Evolutionary conservation across 768 basidiomycete genomes (phyloP), one percentile per base, ranked within the genome.

Genomic region (Tulasnella sp.): DNA sequence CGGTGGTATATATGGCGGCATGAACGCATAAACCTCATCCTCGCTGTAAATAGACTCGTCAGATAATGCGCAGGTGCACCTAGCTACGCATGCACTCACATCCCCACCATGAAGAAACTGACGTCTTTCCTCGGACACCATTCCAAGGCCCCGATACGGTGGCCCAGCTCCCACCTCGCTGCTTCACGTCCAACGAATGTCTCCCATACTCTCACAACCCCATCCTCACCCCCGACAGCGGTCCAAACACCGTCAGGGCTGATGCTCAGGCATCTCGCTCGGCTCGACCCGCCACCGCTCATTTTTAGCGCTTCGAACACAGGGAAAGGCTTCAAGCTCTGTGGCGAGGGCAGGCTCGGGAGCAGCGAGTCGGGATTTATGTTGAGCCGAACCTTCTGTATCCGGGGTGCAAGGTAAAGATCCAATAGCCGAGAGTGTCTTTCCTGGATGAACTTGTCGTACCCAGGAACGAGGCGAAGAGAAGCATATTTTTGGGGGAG

Each of bases 391-490:
- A 77, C 80, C 55, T 89, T 75, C 65, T 90, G 87, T 63, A 96
- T 82, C 48, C 96, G 80, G 34, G 96, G 94, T 2, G 96, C 96
- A 46, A 99, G 82, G 69, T 99, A 99, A 19, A 99, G 76, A 70
- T 99, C 96, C 34, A 99, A 79, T 71, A 94, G 92, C 21, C 96
- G 83, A 66, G 80, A 82, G 71, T 98, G 98, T 48, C 92, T 81
- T 63, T 98, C 86, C 69, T 94, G 87, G 66, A 98, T 90, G 70
- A 98, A 91, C 59, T 80, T 79, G 65, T 85, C 79, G 71, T 92
- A 97, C 2, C 84, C 96, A 2, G 94, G 93, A 5, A 98, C 96
- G 25, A 85, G 81, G 27, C 96, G 86, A 50, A 99, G 73, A 0
- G 90, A 77, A 48, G 81, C 73, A 70, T 87, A 84, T 73, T 94